phyloP scores from a whole-genome alignment of 208 protist species.

The Trypanosoma caninum region DNA sequence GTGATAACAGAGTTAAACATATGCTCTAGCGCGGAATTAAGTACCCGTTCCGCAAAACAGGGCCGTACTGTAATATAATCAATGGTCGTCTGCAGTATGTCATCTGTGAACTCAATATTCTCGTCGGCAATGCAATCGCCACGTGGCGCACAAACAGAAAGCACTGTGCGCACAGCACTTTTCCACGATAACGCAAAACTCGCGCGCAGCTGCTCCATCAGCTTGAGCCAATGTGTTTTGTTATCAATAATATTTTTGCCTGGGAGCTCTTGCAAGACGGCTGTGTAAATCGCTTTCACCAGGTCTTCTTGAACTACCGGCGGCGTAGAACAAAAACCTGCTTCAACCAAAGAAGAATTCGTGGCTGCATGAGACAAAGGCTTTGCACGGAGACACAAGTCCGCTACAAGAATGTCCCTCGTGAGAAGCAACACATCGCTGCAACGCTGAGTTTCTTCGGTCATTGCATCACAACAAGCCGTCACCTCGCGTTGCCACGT shows the following conservation, averaged over 20 bases:
- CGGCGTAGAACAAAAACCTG: neutral
- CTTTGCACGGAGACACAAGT: conserved; percentile 4
- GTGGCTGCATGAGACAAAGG: neutral
- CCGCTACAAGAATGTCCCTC: conserved; percentile 10
- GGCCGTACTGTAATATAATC: conserved; percentile 11
- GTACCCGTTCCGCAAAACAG: conserved; percentile 5
- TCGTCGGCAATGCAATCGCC: neutral
- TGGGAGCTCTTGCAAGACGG: neutral
- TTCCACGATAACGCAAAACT: conserved; percentile 21
- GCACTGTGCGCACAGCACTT: conserved; percentile 20
- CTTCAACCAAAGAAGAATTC: neutral
- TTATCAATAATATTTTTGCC: neutral
- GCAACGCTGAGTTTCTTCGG: neutral
- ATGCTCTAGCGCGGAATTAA: conserved; percentile 5
- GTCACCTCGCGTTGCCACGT: conserved; percentile 1
- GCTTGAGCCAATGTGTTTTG: neutral
- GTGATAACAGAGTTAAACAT: conserved; percentile 20
- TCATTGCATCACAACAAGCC: neutral
- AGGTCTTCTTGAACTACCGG: conserved; percentile 9
- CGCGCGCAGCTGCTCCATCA: conserved; percentile 13
- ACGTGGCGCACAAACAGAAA: conserved; percentile 10
- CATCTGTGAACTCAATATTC: neutral
- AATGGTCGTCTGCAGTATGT: neutral
- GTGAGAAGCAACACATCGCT: conserved; percentile 13
- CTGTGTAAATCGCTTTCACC: neutral